phyloP scores from a whole-genome alignment of 179 eudicot genomes.

The Beta corolliflora region DNA sequence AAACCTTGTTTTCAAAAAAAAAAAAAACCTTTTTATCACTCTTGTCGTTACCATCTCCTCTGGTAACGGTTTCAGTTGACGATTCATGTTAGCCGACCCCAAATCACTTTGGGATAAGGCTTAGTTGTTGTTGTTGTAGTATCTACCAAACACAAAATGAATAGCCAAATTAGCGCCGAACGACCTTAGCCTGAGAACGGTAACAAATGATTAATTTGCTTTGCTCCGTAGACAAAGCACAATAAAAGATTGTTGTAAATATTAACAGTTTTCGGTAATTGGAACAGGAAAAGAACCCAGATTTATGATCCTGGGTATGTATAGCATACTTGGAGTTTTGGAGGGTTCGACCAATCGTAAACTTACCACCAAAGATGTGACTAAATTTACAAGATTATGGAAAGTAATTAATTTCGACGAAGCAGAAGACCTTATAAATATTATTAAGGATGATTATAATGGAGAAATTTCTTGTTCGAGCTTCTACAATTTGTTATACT shows the following conservation, averaged over 20 bases:
- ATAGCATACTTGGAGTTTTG: slow-evolving; percentile 16
- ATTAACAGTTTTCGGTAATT: background rate
- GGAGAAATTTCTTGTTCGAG: background rate
- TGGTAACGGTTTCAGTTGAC: too few relatives aligned
- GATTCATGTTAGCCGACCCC: too few relatives aligned
- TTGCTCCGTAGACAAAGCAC: too few relatives aligned
- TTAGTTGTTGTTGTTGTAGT: too few relatives aligned
- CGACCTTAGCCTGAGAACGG: too few relatives aligned
- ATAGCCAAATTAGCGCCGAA: too few relatives aligned
- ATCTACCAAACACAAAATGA: too few relatives aligned
- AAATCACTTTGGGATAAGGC: too few relatives aligned
- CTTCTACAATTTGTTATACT: slow-evolving; percentile 13
- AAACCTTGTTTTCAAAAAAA: too few relatives aligned
- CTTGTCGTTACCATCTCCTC: too few relatives aligned
- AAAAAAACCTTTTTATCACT: too few relatives aligned
- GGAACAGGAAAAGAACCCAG: background rate
- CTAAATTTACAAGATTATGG: slow-evolving; percentile 13
- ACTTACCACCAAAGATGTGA: slow-evolving; percentile 2
- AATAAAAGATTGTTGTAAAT: background rate
- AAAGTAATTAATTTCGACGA: background rate
- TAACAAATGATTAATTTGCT: too few relatives aligned
- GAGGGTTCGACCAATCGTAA: background rate
- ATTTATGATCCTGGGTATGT: slow-evolving; percentile 18
- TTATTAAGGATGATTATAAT: background rate
- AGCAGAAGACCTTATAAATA: background rate